Evolutionary conservation across 257 asterid species (phyloP), one percentile per base, ranked within the genome.

Genomic region (Nicotiana benthamiana): DNA sequence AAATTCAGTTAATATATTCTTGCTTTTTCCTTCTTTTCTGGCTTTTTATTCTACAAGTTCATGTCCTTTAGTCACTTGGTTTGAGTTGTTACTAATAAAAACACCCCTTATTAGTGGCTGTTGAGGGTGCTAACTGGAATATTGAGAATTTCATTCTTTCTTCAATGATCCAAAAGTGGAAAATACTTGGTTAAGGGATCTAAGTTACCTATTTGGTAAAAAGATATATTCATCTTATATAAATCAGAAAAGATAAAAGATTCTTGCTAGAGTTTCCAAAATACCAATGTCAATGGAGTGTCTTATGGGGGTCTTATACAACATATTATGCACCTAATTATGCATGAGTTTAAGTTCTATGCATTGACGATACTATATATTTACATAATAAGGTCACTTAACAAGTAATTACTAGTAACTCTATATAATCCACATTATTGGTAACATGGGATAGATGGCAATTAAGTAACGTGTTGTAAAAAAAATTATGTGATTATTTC

Each of bases 141-240:
- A 32, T 72, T 46, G 78, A 24, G 60, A 72, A 72, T 43, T 72
- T 72, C 78, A 46, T 4, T 72, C 57, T 72, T 24, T 46, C 60
- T 72, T 46, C 78, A 20, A 72, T 13, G n/a, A 72, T 24, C 60
- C 17, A 74, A 74, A 74, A 48, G 79, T 24, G 79, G 78, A 74
- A 74, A 74, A 74, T 74, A 48, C 79, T 74, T 74, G 16, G 79
- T 48, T 24, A 74, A 74, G 79, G 43, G 9, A 74, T 1, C 24
- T 74, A 74, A 74, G 79, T 48, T 26, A 74, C 79, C 79, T 48
- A 48, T 15, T 74, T 24, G 79, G 26, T 24, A 46, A 48, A 74
- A 70, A 22, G 59, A 12, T 13, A 12, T 13, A 53, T 5, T 53
- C 6, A 22, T 43, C 12, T 40, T 9, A 40, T 40, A 40, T 40